Base-by-base conservation (phyloP, 129 eudicot species). In the Arctium minus region DNA sequence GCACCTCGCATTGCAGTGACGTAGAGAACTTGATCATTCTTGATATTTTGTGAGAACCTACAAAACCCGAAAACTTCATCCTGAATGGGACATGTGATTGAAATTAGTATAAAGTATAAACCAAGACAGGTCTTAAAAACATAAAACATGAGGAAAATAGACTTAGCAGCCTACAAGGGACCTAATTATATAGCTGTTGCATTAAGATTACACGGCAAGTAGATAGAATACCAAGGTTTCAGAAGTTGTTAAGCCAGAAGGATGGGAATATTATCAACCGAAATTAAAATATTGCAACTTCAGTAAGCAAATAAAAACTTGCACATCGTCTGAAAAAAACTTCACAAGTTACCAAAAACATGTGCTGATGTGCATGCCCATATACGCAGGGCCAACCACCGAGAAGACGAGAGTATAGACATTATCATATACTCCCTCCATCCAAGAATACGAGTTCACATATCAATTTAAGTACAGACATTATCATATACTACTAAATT, bases 21-120 rank as follows among this genome's bases (percentile, higher is more conserved):
- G 83, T 94, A 94, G 4, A 94, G 88, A 72, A 90, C 82, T 76
- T 77, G 91, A 81, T 90, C 84, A 30, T 88, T 85, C 56, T 85
- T 86, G 48, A 62, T 70, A 46, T 80, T 79, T 48, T 82, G 92
- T 67, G 96, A 88, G 80, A 94, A 94, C 79, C 91, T 88, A 70
- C 97, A 92, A 81, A 73, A 92, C 76, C 97, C 92, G 82, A 94
- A 91, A 2, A 87, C 22, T 88, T 94, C 98, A 86, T 83, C 97
- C 97, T 94, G 90, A 72, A 86, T 6, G 75, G 53, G 70, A 84
- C 38, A 74, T 40, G 36, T 6, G 22, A 62, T 53, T 79, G n/a
- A 17, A 76, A 78, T 73, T 69, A 79, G 75, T 73, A 12, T 82
- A 77, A 31, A 79, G 75, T 73, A 12, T 82, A 77, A 31, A 13